Evolutionary conservation across 331 rosid species (phyloP).

Genomic region (Telfairia occidentalis): DNA sequence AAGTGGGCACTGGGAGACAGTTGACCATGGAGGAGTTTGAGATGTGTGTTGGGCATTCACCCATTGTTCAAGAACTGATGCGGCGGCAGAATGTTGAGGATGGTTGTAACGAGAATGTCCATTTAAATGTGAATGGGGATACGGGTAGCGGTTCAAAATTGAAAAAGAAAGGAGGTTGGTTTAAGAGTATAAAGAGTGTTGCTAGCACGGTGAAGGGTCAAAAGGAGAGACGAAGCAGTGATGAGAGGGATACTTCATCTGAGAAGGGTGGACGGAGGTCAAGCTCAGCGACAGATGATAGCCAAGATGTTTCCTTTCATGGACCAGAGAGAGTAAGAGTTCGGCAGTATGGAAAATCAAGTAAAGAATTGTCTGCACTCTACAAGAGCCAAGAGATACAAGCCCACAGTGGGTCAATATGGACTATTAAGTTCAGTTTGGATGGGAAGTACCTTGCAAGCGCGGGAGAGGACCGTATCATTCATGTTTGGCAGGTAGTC

Average conservation of each 20-base stretch:
- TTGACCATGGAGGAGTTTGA: constrained; percentile 96
- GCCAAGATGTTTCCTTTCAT: constrained; percentile 74
- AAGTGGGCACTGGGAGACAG: constrained; percentile 82
- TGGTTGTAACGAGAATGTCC: constrained; percentile 23
- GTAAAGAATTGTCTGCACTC: constrained; percentile 61
- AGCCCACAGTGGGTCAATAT: constrained; percentile 80
- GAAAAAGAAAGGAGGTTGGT: constrained; percentile 82
- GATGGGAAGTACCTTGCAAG: constrained; percentile 90
- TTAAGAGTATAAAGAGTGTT: constrained; percentile 62
- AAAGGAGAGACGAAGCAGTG: constrained; percentile 73
- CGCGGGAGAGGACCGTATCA: constrained; percentile 92
- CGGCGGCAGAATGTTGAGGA: constrained; percentile 79
- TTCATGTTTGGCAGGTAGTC: constrained; percentile 89
- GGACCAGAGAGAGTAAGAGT: constrained; percentile 85
- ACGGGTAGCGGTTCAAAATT: constrained; percentile 28
- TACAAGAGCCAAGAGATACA: constrained; percentile 89
- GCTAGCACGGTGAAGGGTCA: constrained; percentile 55
- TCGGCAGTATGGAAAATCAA: constrained; percentile 74
- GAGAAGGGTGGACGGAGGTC: constrained; percentile 91
- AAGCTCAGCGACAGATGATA: constrained; percentile 94
- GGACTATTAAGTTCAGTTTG: constrained; percentile 92
- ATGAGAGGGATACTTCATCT: constrained; percentile 82
- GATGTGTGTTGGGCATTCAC: constrained; percentile 92
- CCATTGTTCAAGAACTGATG: constrained; percentile 91
- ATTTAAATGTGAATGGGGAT: constrained; percentile 29